These are phyloP conservation scores for Gossypium sturtianum DNA, from an alignment of 345 rosid species.

Conservation along the genomic window DNA sequence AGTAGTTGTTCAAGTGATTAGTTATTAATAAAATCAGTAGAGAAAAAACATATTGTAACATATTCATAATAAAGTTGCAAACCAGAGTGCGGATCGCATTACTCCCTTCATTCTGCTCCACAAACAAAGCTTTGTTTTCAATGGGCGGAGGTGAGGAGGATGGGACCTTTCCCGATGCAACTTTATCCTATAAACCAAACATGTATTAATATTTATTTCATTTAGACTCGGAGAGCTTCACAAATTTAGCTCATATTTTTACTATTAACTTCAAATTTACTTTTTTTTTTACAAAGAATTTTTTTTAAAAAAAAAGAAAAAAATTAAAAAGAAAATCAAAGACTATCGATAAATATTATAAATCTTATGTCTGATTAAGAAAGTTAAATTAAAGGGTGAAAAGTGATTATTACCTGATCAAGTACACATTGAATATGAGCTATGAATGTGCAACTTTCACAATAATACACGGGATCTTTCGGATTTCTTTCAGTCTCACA, in stretches of 20 bases:
- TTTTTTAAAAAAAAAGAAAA: too few relatives aligned
- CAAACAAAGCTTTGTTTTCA: not conserved
- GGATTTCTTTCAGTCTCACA: not conserved
- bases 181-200: not conserved
- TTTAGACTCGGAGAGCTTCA: not conserved
- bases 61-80: not conserved
- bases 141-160: not conserved
- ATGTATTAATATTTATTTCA: not conserved
- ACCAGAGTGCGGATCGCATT: not conserved
- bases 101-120: not conserved
- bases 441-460: not conserved
- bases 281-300: too few relatives aligned
- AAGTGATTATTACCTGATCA: not conserved
- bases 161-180: not conserved
- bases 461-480: not conserved
- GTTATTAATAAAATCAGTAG: too few relatives aligned
- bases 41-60: not conserved
- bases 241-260: not conserved
- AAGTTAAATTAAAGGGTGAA: not conserved
- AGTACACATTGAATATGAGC: not conserved
- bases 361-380: too few relatives aligned
- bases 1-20: not conserved
- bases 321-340: too few relatives aligned
- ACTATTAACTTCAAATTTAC: too few relatives aligned
- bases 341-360: too few relatives aligned